phyloP scores from a whole-genome alignment of 495 filamentous ascomycete species.

The Penicillium turbatum region DNA sequence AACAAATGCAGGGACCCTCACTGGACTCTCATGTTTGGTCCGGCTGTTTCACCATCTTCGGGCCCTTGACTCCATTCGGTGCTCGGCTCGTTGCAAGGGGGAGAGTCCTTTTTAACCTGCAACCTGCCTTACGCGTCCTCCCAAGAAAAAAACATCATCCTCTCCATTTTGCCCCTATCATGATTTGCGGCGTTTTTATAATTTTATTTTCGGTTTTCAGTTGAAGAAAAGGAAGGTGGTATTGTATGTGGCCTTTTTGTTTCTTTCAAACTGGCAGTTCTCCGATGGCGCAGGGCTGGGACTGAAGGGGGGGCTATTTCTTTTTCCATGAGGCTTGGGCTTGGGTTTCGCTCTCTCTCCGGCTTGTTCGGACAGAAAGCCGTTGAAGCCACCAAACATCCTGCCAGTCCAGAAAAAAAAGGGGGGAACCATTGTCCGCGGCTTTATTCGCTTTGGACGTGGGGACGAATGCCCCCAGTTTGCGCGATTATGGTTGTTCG shows the following conservation, averaged over 20 bases:
- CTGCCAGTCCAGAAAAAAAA: slow-evolving; percentile 3
- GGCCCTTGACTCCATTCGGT: slow-evolving; percentile 34
- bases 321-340: not conserved
- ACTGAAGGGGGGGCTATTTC: not conserved
- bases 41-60: slow-evolving; percentile 37
- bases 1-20: slow-evolving; percentile 18
- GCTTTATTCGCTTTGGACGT: not conserved
- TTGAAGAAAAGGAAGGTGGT: slow-evolving; percentile 32
- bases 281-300: not conserved
- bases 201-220: not conserved
- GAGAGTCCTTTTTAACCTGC: slow-evolving; percentile 21
- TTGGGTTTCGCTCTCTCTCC: not conserved
- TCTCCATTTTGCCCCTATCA: slow-evolving; percentile 4
- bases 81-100: slow-evolving; percentile 9
- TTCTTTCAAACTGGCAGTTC: not conserved
- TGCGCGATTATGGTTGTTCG: not conserved
- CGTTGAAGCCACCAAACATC: not conserved
- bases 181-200: slow-evolving; percentile 10
- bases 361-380: not conserved
- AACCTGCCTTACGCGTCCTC: slow-evolving; percentile 37
- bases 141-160: slow-evolving; percentile 8
- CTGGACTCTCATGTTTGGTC: slow-evolving; percentile 11
- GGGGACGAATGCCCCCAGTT: not conserved
- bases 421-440: not conserved
- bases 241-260: not conserved